These are phyloP conservation scores for Isatis tinctoria DNA, from an alignment of 345 rosid genomes.

Conservation along the genomic window DNA sequence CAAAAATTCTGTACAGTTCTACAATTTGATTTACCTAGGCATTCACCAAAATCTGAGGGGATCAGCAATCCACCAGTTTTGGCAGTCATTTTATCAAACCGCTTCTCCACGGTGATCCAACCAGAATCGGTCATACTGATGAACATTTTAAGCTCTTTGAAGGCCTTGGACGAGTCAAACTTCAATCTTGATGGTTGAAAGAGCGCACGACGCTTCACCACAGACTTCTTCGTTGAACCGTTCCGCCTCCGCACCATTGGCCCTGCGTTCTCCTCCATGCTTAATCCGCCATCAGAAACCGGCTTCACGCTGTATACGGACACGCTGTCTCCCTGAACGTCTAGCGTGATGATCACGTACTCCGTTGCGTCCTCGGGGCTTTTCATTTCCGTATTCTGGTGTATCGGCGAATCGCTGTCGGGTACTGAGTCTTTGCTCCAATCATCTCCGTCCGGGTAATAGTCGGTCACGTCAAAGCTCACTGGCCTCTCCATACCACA, in stretches of 20 bases:
- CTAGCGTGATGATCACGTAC: slow-evolving; percentile 29
- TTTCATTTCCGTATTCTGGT: slow-evolving; percentile 27
- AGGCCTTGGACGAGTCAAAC: not conserved
- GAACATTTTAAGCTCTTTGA: not conserved
- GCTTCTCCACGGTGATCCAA: not conserved
- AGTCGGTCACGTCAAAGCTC: slow-evolving; percentile 13
- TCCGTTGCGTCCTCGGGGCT: not conserved
- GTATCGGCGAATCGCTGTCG: slow-evolving; percentile 27
- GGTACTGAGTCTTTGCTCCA: not conserved
- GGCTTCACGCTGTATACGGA: slow-evolving; percentile 7
- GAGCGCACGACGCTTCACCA: not conserved
- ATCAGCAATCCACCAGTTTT: not conserved
- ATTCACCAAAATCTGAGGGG: not conserved
- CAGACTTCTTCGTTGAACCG: no score
- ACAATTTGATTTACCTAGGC: not conserved
- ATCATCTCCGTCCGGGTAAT: not conserved
- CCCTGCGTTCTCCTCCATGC: slow-evolving; percentile 7
- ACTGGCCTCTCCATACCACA: not conserved
- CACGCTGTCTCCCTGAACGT: slow-evolving; percentile 25
- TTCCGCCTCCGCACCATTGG: no score
- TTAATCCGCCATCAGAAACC: no score
- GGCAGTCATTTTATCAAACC: not conserved
- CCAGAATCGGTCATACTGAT: not conserved
- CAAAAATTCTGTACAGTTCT: no score
- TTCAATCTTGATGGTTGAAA: not conserved